A percentile compares a stretch with the other conserved stretches of the same genome.
Evolutionary conservation across 2,329 filamentous ascomycete genomes (phyloP).

Genomic region (Daldinia sp.): DNA sequence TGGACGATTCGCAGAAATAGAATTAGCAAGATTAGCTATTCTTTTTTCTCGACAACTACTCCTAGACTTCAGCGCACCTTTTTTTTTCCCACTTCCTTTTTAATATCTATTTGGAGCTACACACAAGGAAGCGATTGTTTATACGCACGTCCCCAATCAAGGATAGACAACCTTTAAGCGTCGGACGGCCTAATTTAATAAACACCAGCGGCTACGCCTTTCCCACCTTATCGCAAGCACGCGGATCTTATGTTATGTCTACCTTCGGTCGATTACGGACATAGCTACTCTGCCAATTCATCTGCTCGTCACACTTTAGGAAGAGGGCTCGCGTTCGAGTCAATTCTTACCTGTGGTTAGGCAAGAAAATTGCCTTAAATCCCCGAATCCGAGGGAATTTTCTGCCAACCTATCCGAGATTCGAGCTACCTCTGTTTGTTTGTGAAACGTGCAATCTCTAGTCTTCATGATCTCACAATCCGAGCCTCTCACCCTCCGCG

Average conservation of each 20-base stretch:
- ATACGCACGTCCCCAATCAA: neutral
- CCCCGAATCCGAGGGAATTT: neutral
- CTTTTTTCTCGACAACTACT: neutral
- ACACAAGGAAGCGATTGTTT: conserved; percentile 5
- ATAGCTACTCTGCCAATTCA: conserved; percentile 3
- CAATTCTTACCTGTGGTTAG: conserved; percentile 34
- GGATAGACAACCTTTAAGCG: neutral
- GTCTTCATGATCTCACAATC: conserved; percentile 70
- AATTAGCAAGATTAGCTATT: conserved; percentile 5
- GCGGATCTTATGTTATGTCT: conserved; percentile 22
- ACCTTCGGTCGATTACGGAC: conserved; percentile 16
- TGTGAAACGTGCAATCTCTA: conserved; percentile 3
- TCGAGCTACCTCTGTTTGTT: neutral
- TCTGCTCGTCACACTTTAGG: conserved; percentile 4
- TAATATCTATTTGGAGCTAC: neutral
- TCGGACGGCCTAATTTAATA: conserved; percentile 11
- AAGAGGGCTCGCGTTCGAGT: conserved; percentile 1
- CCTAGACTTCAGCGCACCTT: neutral
- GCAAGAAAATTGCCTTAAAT: conserved; percentile 33
- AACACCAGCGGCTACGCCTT: conserved; percentile 37
- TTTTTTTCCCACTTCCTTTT: conserved; percentile 7
- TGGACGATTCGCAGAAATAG: conserved; percentile 19
- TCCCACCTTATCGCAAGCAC: conserved; percentile 32
- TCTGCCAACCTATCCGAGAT: conserved; percentile 14
- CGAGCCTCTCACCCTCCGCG: conserved; percentile 66